Evolutionary conservation across 345 rosid genomes (phyloP).

Genomic region (Camelina hispida): DNA sequence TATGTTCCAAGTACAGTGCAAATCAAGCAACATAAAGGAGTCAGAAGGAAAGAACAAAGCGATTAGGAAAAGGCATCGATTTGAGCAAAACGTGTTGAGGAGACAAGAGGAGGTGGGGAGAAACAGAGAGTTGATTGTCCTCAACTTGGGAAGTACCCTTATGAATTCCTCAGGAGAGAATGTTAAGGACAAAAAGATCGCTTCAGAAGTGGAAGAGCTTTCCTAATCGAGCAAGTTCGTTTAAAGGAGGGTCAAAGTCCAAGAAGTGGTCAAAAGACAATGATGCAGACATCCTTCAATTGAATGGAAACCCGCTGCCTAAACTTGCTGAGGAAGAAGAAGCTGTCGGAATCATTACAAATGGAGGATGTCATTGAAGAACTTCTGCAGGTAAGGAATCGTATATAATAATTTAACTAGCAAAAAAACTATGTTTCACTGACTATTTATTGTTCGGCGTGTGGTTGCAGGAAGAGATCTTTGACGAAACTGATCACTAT

Average conservation of each 20-base stretch:
- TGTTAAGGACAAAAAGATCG: conserved; percentile 61
- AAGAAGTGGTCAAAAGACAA: conserved; percentile 79
- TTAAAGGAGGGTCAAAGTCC: conserved; percentile 57
- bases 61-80: too few relatives aligned
- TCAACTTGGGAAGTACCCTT: conserved; percentile 36
- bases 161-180: conserved; percentile 68
- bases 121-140: too few relatives aligned
- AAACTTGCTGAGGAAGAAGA: conserved; percentile 82
- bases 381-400: conserved; percentile 71
- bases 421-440: background rate
- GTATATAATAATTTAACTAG: background rate
- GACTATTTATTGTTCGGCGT: background rate
- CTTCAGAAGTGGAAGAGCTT: conserved; percentile 88
- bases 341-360: conserved; percentile 88
- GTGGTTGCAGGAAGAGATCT: conserved; percentile 83
- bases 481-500: conserved; percentile 92
- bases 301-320: conserved; percentile 63
- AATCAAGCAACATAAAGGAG: too few relatives aligned
- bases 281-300: conserved; percentile 69
- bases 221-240: conserved; percentile 56
- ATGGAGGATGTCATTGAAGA: conserved; percentile 99
- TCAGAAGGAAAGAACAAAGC: too few relatives aligned
- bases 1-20: too few relatives aligned
- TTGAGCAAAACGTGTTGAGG: too few relatives aligned
- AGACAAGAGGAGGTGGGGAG: too few relatives aligned